Percentiles rank a stretch among this genome's conserved stretches.
phyloP scores from a whole-genome alignment of 2,329 filamentous ascomycete species.

The Pyrenochaeta sp. region DNA sequence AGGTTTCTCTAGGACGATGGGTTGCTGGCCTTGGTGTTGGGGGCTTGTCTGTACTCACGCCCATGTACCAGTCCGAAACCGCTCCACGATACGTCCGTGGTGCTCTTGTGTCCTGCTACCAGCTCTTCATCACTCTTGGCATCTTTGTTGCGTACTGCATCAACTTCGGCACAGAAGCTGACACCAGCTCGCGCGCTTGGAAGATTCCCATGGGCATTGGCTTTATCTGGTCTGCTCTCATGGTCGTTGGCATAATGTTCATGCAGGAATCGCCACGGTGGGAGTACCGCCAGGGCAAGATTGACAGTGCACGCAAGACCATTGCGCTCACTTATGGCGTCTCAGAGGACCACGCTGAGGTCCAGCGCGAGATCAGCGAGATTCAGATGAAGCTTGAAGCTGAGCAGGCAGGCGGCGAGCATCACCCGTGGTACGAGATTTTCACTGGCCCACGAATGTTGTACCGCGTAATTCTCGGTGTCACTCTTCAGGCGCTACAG shows the following conservation, averaged over 20 bases:
- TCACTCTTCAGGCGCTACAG: constrained; percentile 70
- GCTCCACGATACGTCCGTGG: constrained; percentile 71
- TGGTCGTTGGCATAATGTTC: constrained; percentile 63
- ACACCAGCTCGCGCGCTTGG: constrained; percentile 63
- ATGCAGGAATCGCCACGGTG: constrained; percentile 67
- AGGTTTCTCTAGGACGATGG: constrained; percentile 70
- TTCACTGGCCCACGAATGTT: constrained; percentile 72
- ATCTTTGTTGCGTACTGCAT: constrained; percentile 63
- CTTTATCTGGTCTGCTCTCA: constrained; percentile 64
- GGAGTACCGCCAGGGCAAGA: constrained; percentile 65
- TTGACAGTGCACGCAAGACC: constrained; percentile 60
- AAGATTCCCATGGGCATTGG: constrained; percentile 69
- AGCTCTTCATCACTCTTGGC: constrained; percentile 74
- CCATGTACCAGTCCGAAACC: constrained; percentile 73
- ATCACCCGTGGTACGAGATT: constrained; percentile 63
- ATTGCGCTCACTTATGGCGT: constrained; percentile 66
- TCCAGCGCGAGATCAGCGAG: constrained; percentile 62
- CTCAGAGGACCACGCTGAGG: constrained; percentile 62
- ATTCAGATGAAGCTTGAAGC: constrained; percentile 65
- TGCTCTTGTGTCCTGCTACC: constrained; percentile 69
- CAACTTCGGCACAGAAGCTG: constrained; percentile 68
- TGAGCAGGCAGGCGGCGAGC: constrained; percentile 53
- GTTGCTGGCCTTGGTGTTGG: constrained; percentile 74
- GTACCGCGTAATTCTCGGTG: constrained; percentile 70
- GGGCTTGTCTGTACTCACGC: constrained; percentile 65